phyloP scores from a whole-genome alignment of 805 yeast species.

The Yamadazyma tumulicola region DNA sequence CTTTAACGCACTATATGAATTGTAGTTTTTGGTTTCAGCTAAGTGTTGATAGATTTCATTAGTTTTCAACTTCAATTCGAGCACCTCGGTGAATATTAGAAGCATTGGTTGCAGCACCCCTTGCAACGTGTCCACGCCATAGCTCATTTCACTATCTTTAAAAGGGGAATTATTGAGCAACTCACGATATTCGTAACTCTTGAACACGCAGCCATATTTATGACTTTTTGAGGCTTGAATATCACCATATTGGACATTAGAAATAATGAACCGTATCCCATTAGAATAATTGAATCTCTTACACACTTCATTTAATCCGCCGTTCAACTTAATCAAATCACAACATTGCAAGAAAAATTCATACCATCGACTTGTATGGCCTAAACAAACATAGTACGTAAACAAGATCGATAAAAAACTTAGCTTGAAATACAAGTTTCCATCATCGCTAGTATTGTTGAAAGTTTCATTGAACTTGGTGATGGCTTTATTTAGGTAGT shows the following conservation, averaged over 20 bases:
- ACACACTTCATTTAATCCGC: conserved; percentile 15
- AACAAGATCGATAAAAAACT: conserved; percentile 7
- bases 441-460: not conserved
- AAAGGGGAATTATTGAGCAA: conserved; percentile 12
- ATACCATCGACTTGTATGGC: conserved; percentile 19
- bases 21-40: too few species aligned
- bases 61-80: conserved; percentile 6
- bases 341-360: conserved; percentile 1
- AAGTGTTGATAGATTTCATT: conserved; percentile 3
- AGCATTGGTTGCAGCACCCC: conserved; percentile 19
- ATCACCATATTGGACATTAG: conserved; percentile 21
- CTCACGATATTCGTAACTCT: conserved; percentile 12
- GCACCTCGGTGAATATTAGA: conserved; percentile 17
- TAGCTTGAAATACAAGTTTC: conserved; percentile 7
- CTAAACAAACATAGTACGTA: conserved; percentile 15
- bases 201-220: conserved; percentile 14
- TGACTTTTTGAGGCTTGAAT: conserved; percentile 15
- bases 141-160: conserved; percentile 10
- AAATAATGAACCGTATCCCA: conserved; percentile 19
- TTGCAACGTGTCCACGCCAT: conserved; percentile 25
- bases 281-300: conserved; percentile 14
- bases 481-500: conserved; percentile 10
- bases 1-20: conserved; percentile 1
- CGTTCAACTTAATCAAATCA: conserved; percentile 8
- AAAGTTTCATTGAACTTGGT: conserved; percentile 6